phyloP scores from a whole-genome alignment of 768 basidiomycete species.

The Mrakia gelida region DNA sequence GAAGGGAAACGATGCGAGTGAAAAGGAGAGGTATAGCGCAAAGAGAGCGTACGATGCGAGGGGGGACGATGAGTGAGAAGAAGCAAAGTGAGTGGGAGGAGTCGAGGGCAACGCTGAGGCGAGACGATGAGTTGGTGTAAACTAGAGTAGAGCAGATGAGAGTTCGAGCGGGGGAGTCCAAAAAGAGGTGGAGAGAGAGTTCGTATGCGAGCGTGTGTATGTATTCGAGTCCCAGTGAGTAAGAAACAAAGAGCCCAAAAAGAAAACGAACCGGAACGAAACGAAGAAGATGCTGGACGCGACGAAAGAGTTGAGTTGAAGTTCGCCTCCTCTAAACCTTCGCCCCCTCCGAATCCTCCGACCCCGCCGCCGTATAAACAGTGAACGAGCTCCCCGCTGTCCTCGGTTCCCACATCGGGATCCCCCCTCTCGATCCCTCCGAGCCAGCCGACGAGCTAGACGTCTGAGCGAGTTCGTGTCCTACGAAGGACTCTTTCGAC shows the following conservation, averaged over 20 bases:
- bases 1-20: background rate
- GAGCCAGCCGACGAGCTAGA: background rate
- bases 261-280: no score
- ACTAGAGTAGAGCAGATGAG: background rate
- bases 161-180: background rate
- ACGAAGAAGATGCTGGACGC: no score
- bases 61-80: no score
- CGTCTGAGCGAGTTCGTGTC: slow-evolving; percentile 1
- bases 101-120: no score
- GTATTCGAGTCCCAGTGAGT: background rate
- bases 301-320: no score
- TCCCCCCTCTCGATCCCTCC: background rate
- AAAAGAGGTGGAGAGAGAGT: background rate
- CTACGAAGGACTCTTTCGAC: background rate
- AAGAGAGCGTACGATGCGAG: background rate
- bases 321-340: background rate
- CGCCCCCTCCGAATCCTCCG: background rate
- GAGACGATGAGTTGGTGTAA: no score
- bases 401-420: background rate
- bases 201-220: background rate
- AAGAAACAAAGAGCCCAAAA: background rate
- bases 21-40: background rate
- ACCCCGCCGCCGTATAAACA: background rate
- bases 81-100: background rate
- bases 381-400: slow-evolving; percentile 10